Percentiles rank a stretch among this genome's conserved stretches.
These are phyloP conservation scores for Hypoxylon perforatum DNA, from an alignment of 495 filamentous ascomycete genomes.

Conservation along the genomic window DNA sequence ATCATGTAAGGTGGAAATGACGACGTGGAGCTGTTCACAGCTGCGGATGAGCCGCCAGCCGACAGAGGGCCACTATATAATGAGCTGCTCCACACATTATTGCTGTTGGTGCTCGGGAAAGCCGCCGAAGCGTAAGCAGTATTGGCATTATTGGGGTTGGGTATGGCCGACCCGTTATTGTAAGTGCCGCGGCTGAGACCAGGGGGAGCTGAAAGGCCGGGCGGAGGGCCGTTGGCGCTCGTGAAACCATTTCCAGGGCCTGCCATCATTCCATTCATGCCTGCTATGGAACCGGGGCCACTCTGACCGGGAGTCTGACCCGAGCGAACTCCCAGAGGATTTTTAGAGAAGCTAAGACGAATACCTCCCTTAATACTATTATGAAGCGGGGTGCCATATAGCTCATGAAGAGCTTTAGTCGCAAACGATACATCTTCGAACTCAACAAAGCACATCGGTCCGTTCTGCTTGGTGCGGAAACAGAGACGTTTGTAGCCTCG, in stretches of 20 bases:
- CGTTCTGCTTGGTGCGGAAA: slow-evolving; percentile 97
- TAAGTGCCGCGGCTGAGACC: slow-evolving; percentile 60
- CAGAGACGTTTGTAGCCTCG: slow-evolving; percentile 96
- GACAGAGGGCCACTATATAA: slow-evolving; percentile 39
- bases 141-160: slow-evolving; percentile 24
- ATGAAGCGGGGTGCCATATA: slow-evolving; percentile 88
- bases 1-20: slow-evolving; percentile 42
- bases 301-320: slow-evolving; percentile 65
- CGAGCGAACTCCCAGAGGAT: slow-evolving; percentile 91
- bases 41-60: slow-evolving; percentile 32
- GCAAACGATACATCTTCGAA: slow-evolving; percentile 96
- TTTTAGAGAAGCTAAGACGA: slow-evolving; percentile 98
- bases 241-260: slow-evolving; percentile 68
- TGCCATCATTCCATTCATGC: slow-evolving; percentile 66
- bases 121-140: slow-evolving; percentile 24
- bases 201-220: slow-evolving; percentile 76
- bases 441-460: slow-evolving; percentile 99
- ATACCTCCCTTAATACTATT: slow-evolving; percentile 97
- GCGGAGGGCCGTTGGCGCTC: slow-evolving; percentile 78
- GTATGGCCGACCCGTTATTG: slow-evolving; percentile 30
- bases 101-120: slow-evolving; percentile 24
- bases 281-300: slow-evolving; percentile 57
- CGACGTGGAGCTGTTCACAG: slow-evolving; percentile 30
- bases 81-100: slow-evolving; percentile 38
- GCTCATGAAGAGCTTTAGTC: slow-evolving; percentile 89